Conservation (phyloP, 1,284 basidiomycete species). For the Calocybe gambosa region DNA sequence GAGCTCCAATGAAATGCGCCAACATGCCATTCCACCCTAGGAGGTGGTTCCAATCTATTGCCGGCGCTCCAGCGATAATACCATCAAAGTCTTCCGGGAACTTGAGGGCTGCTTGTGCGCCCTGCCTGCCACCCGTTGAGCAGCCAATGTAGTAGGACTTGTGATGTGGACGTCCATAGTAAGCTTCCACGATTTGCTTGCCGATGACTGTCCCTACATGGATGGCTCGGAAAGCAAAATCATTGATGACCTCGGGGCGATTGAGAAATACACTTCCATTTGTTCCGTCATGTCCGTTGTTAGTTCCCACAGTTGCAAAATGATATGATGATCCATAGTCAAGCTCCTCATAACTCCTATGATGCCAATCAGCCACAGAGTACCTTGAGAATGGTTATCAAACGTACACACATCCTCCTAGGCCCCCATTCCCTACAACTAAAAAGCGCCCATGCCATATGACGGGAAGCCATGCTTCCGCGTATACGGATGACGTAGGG, state of each 20-base stretch:
- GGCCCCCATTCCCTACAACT: conserved; percentile 6
- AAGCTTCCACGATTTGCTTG: conserved; percentile 10
- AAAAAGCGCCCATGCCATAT: conserved; percentile 11
- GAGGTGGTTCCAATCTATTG: conserved; percentile 5
- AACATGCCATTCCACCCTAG: conserved; percentile 2
- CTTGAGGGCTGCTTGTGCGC: conserved; percentile 8
- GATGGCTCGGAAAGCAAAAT: conserved; percentile 11
- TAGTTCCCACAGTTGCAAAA: conserved; percentile 9
- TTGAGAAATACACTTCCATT: neutral
- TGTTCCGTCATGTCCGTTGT: conserved; percentile 6
- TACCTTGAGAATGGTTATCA: neutral
- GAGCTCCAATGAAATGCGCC: conserved; percentile 7
- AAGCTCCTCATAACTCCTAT: conserved; percentile 5
- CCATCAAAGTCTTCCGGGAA: conserved; percentile 15
- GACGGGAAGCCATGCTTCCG: conserved; percentile 6
- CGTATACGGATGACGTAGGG: neutral
- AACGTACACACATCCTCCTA: conserved; percentile 7
- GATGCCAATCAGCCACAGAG: neutral
- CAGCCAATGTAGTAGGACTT: conserved; percentile 11
- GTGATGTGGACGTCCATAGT: conserved; percentile 5
- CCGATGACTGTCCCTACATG: conserved; percentile 8
- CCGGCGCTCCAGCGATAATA: conserved; percentile 6
- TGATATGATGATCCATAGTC: conserved; percentile 5
- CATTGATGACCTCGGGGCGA: conserved; percentile 13
- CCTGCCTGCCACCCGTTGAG: conserved; percentile 7